Conservation (phyloP, 2,329 filamentous ascomycete species). For the Capronia americana region DNA sequence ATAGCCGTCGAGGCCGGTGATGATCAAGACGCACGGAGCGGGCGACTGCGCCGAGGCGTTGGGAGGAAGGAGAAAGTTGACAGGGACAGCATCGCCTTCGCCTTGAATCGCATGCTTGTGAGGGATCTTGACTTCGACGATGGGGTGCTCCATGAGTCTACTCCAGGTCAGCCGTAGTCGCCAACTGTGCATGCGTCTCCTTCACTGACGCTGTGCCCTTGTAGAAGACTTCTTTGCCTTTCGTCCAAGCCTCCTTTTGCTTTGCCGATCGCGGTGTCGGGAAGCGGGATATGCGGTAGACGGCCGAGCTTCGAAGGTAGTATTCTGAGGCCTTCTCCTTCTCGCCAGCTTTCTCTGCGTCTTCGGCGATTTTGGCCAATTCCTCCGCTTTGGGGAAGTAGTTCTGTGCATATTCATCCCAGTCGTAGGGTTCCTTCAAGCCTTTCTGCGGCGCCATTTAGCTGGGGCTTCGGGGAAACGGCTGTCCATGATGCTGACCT, state of each 20-base stretch:
- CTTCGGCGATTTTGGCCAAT: constrained; percentile 61
- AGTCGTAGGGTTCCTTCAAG: constrained; percentile 68
- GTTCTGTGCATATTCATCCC: constrained; percentile 67
- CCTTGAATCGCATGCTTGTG: constrained; percentile 58
- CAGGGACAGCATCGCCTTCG: constrained; percentile 65
- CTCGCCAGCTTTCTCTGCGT: constrained; percentile 58
- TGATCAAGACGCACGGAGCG: constrained; percentile 61
- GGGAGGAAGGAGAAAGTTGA: constrained; percentile 68
- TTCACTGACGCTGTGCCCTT: constrained; percentile 39
- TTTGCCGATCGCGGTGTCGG: constrained; percentile 50
- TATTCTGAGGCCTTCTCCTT: constrained; percentile 60
- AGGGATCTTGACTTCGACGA: constrained; percentile 67
- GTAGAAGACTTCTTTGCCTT: constrained; percentile 40
- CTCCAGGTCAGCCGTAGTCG: background rate
- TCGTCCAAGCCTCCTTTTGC: constrained; percentile 39
- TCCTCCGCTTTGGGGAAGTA: constrained; percentile 68
- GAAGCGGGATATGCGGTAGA: constrained; percentile 77
- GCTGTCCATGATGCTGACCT: constrained; percentile 47
- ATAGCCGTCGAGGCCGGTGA: constrained; percentile 66
- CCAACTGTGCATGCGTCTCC: background rate
- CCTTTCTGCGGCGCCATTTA: constrained; percentile 50
- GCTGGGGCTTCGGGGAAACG: background rate
- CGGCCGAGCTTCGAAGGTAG: constrained; percentile 65
- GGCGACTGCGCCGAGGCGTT: constrained; percentile 51
- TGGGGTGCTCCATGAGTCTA: constrained; percentile 51